Conservation (phyloP, 306 rosid species). For the Comarum palustre region DNA sequence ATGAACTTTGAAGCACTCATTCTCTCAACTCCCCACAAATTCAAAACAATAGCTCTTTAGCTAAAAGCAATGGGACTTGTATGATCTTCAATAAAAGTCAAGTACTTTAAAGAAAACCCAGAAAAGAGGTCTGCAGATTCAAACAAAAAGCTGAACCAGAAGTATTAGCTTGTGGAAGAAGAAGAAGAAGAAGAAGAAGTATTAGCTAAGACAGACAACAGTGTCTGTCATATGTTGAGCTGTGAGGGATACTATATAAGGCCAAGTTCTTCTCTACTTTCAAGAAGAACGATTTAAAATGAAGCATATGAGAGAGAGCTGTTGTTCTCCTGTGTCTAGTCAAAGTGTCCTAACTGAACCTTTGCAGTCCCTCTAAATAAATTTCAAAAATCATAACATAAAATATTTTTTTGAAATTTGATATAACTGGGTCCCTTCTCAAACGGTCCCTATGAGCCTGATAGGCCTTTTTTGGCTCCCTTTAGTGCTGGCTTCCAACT, state of each 20-base stretch:
- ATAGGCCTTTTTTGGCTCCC: background rate
- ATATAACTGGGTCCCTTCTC: conserved; percentile 49
- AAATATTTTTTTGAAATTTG: conserved; percentile 42
- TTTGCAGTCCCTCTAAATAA: conserved; percentile 52
- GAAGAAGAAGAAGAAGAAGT: background rate
- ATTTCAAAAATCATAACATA: conserved; percentile 55
- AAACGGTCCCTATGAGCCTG: conserved; percentile 44
- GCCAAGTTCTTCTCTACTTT: conserved; percentile 26
- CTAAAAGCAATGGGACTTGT: background rate
- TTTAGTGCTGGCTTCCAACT: conserved; percentile 42
- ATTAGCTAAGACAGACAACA: conserved; percentile 6
- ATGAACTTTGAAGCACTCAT: conserved; percentile 98
- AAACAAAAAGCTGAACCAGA: conserved; percentile 3
- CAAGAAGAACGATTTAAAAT: conserved; percentile 32
- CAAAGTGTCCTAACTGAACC: conserved; percentile 35
- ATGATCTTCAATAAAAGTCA: conserved; percentile 22
- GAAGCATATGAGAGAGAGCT: conserved; percentile 14
- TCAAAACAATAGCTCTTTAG: conserved; percentile 6
- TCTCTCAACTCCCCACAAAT: conserved; percentile 28
- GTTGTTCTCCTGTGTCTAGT: conserved; percentile 28
- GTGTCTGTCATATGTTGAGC: conserved; percentile 26
- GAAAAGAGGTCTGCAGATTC: background rate
- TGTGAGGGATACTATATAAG: conserved; percentile 23
- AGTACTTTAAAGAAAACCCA: conserved; percentile 10
- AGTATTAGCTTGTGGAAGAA: conserved; percentile 15